phyloP scores from a whole-genome alignment of 768 basidiomycete genomes.

The Rhizopogon sp. region DNA sequence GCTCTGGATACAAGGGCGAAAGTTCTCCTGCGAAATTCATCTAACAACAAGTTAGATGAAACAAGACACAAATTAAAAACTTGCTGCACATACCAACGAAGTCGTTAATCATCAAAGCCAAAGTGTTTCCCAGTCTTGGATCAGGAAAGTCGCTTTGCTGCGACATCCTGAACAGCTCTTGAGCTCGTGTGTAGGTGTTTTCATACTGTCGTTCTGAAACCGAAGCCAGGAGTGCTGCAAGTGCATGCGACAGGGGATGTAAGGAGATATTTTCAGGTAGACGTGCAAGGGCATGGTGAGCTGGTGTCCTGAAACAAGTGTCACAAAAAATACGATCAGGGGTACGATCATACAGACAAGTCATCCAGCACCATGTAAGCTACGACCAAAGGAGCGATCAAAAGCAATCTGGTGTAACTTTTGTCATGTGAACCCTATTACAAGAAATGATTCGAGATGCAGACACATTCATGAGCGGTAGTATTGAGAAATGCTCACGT shows the following conservation, averaged over 20 bases:
- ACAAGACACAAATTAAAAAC: background rate
- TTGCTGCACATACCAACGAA: conserved; percentile 46
- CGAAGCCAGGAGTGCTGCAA: conserved; percentile 44
- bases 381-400: conserved; percentile 58
- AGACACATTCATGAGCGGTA: background rate
- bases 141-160: conserved; percentile 41
- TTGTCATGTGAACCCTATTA: conserved; percentile 33
- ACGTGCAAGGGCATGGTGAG: conserved; percentile 52
- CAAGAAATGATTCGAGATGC: background rate
- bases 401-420: conserved; percentile 41
- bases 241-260: conserved; percentile 41
- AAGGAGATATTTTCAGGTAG: conserved; percentile 43
- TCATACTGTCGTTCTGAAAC: conserved; percentile 52
- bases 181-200: conserved; percentile 47
- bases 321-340: background rate
- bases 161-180: conserved; percentile 36
- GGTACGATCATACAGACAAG: conserved; percentile 37
- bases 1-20: conserved; percentile 54
- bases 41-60: conserved; percentile 27
- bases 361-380: conserved; percentile 62
- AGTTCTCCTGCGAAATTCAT: conserved; percentile 53
- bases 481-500: conserved; percentile 32
- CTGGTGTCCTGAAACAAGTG: conserved; percentile 42
- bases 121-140: conserved; percentile 38
- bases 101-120: conserved; percentile 37